phyloP scores from a whole-genome alignment of 2,329 filamentous ascomycete species.

The Penicillium capsulatum region DNA sequence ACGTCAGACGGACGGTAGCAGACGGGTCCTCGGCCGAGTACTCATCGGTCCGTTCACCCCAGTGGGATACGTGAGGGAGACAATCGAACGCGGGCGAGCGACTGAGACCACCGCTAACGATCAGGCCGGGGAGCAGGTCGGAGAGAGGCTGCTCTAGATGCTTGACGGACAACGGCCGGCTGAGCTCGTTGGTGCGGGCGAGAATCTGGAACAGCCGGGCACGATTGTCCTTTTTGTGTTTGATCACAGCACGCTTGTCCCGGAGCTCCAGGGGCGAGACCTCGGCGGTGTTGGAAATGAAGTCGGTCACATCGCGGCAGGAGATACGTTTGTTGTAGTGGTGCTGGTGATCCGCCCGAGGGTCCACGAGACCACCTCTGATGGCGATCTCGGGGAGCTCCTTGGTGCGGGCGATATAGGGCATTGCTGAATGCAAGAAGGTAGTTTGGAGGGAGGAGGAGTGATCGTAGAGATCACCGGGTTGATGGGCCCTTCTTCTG shows the following conservation, averaged over 20 bases:
- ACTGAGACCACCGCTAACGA: constrained; percentile 13
- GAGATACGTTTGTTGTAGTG: constrained; percentile 10
- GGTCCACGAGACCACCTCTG: constrained; percentile 11
- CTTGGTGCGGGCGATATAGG: constrained; percentile 7
- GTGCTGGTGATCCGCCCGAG: constrained; percentile 12
- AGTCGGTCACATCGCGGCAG: constrained; percentile 12
- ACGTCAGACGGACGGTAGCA: constrained; percentile 10
- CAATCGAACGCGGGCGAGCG: constrained; percentile 14
- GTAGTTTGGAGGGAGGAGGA: too few species aligned
- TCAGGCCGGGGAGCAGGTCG: constrained; percentile 9
- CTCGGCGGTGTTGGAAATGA: constrained; percentile 11
- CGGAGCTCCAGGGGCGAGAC: constrained; percentile 5
- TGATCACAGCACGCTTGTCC: constrained; percentile 7
- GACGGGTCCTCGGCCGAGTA: constrained; percentile 9
- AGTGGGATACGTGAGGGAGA: constrained; percentile 10
- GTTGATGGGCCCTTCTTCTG: too few species aligned
- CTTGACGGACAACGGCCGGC: constrained; percentile 3
- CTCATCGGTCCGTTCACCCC: constrained; percentile 10
- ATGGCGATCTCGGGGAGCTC: constrained; percentile 10
- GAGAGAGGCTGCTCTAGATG: constrained; percentile 5
- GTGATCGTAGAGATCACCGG: too few species aligned
- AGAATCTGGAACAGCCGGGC: constrained; percentile 10
- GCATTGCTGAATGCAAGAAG: constrained; percentile 4
- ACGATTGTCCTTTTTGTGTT: constrained; percentile 5
- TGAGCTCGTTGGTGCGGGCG: constrained; percentile 8